Base-by-base conservation (phyloP, 129 eudicot genomes). In the Glebionis coronaria region DNA sequence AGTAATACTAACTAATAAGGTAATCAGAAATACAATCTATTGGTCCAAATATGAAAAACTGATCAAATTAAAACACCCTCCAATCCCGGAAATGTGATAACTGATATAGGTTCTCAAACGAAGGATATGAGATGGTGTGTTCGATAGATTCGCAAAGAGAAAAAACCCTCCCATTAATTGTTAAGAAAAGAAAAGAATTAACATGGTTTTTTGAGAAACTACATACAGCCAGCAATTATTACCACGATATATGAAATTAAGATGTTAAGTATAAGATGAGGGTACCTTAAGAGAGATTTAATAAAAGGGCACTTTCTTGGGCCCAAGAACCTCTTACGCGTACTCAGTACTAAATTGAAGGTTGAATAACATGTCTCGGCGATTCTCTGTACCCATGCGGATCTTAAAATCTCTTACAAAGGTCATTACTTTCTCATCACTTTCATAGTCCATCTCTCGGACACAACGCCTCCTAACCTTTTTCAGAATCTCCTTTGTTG, bases 401-500 rank as follows among this genome's bases (percentile, higher is more conserved):
- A 94, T 79, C 31, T 73, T 78, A 19, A 76, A 87, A 38, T 73
- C 73, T 72, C 27, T 79, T 55, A 87, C 95, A 8, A 89, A 64
- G 9, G 80, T 38, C 9, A 67, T 79, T 53, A 88, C 85, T 60
- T 70, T 71, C 53, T 61, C 90, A 73, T 82, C 42, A 59, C 83
- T 77, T 68, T 76, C 88, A 63, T 88, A 21, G 68, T 93, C 96
- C 90, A 88, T 82, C 79, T 84, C 90, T 61, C 98, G 58, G 1
- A 70, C 71, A 64, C 97, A 86, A 44, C 99, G 88, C 61, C 99
- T 89, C 3, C 93, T 70, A 19, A 89, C 72, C 79, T 84, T 94
- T 65, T 84, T 81, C 46, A 94, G 81, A 53, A 84, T 82, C 69
- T 82, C 90, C 79, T 70, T 89, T 44, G 90, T 74, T 4, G 99